Evolutionary conservation across 2,329 filamentous ascomycete species (phyloP).

Genomic region (Sporothrix humicola): DNA sequence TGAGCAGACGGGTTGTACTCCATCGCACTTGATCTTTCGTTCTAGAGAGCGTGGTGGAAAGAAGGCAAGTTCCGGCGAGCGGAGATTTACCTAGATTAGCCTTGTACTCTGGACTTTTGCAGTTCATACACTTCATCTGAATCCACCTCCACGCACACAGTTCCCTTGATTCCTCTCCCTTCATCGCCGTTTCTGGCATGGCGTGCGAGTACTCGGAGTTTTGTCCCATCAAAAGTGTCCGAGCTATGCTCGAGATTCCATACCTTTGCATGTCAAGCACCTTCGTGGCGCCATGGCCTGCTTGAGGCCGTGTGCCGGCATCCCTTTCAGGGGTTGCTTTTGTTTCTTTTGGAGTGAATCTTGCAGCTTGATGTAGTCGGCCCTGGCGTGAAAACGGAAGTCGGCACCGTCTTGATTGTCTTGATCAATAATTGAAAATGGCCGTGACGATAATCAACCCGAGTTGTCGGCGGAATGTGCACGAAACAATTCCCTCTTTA

Average conservation of each 20-base stretch:
- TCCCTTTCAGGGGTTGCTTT: neutral
- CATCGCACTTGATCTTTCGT: slow-evolving; percentile 36
- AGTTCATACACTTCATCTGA: too few relatives aligned
- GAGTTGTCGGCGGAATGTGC: neutral
- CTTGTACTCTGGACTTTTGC: too few relatives aligned
- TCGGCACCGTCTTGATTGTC: neutral
- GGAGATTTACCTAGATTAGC: neutral
- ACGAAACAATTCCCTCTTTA: neutral
- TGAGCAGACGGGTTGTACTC: slow-evolving; percentile 26
- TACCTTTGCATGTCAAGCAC: slow-evolving; percentile 33
- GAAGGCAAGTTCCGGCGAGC: neutral
- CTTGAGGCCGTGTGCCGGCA: neutral
- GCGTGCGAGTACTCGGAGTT: too few relatives aligned
- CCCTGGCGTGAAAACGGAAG: neutral
- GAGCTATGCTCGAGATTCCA: neutral
- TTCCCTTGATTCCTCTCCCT: too few relatives aligned
- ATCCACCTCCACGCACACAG: too few relatives aligned
- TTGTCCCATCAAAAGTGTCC: neutral
- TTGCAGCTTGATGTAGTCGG: neutral
- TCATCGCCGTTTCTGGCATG: neutral
- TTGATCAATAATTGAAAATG: neutral
- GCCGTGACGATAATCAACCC: neutral
- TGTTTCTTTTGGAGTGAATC: neutral
- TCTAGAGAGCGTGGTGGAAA: slow-evolving; percentile 8
- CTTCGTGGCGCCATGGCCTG: neutral